Conservation (phyloP, 345 rosid species). For the Populus davidiana region DNA sequence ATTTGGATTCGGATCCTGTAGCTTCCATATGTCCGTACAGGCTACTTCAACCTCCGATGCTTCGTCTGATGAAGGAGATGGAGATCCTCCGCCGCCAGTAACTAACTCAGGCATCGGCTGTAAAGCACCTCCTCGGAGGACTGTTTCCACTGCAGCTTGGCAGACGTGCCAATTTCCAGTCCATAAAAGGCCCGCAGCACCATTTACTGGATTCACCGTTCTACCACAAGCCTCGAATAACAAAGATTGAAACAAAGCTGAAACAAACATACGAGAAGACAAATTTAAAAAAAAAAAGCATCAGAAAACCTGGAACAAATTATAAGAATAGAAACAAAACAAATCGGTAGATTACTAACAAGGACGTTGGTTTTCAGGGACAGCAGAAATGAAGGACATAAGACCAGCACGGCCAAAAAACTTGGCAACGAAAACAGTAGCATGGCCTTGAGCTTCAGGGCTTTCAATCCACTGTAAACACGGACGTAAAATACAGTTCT, state of each 20-base stretch:
- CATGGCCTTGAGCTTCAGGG: conserved; percentile 95
- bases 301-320: neutral
- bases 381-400: conserved; percentile 94
- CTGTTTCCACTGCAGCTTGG: conserved; percentile 87
- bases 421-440: conserved; percentile 94
- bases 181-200: conserved; percentile 91
- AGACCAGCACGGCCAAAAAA: conserved; percentile 98
- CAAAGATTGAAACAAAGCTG: conserved; percentile 87
- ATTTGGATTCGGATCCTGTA: conserved; percentile 36
- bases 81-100: conserved; percentile 31
- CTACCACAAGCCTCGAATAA: conserved; percentile 91
- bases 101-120: conserved; percentile 63
- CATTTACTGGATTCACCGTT: conserved; percentile 93
- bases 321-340: neutral
- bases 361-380: conserved; percentile 82
- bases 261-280: neutral
- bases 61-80: conserved; percentile 53
- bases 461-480: conserved; percentile 87
- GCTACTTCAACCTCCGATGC: conserved; percentile 55
- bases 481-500: conserved; percentile 77
- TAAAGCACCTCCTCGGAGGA: conserved; percentile 72
- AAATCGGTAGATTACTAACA: conserved; percentile 31
- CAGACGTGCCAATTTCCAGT: conserved; percentile 87
- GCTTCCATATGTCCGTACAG: conserved; percentile 52
- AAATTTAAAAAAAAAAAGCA: neutral